Percentiles rank a stretch among this genome's conserved stretches.
phyloP scores from a whole-genome alignment of 345 rosid species.

The Pistacia integerrima region DNA sequence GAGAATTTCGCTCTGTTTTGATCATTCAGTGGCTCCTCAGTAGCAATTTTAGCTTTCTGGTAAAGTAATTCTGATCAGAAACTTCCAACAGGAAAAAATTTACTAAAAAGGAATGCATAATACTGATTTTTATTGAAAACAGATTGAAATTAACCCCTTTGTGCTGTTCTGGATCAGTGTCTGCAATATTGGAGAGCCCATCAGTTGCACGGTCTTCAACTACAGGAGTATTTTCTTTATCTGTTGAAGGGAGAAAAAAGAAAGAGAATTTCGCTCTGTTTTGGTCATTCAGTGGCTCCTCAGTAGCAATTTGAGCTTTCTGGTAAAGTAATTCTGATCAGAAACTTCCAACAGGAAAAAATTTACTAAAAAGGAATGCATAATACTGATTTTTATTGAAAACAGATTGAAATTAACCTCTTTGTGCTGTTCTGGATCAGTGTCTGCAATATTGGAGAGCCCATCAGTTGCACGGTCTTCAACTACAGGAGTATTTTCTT shows the following conservation, averaged over 20 bases:
- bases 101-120: background rate
- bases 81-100: background rate
- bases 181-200: slow-evolving; percentile 31
- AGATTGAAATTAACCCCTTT: slow-evolving; percentile 30
- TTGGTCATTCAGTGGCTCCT: slow-evolving; percentile 30
- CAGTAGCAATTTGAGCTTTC: slow-evolving; percentile 34
- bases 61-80: slow-evolving; percentile 9
- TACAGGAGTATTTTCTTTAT: slow-evolving; percentile 31
- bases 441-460: slow-evolving; percentile 30
- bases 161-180: slow-evolving; percentile 30
- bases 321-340: slow-evolving; percentile 23
- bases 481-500: slow-evolving; percentile 29
- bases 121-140: background rate
- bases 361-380: background rate
- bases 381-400: background rate
- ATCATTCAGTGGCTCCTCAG: slow-evolving; percentile 31
- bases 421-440: slow-evolving; percentile 28
- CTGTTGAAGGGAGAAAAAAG: slow-evolving; percentile 37
- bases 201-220: slow-evolving; percentile 35
- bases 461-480: slow-evolving; percentile 37
- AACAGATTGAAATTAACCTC: slow-evolving; percentile 30
- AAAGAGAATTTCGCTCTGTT: slow-evolving; percentile 25
- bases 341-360: slow-evolving; percentile 1
- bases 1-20: slow-evolving; percentile 24
- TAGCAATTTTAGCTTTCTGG: slow-evolving; percentile 39